These are phyloP conservation scores for Xylariales sp. DNA, from an alignment of 2,329 filamentous ascomycete species.

Conservation along the genomic window DNA sequence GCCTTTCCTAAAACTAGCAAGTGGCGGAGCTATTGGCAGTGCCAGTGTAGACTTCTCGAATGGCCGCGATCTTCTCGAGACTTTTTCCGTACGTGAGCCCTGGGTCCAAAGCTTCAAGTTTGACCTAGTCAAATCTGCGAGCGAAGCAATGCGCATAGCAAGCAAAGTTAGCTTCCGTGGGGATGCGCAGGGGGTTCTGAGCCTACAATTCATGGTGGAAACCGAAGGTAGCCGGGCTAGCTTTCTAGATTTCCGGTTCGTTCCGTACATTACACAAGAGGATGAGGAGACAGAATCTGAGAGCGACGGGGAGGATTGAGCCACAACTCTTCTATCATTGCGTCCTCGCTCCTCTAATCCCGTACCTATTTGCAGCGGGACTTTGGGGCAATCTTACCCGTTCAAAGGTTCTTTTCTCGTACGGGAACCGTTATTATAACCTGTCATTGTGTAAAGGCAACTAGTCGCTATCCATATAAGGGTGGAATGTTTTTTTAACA, in stretches of 20 bases:
- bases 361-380: background rate
- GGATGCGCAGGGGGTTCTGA: constrained; percentile 89
- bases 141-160: constrained; percentile 91
- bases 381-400: background rate
- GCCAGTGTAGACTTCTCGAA: constrained; percentile 75
- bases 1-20: constrained; percentile 81
- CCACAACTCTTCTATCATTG: background rate
- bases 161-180: constrained; percentile 92
- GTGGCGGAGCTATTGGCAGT: constrained; percentile 67
- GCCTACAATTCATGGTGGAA: constrained; percentile 96
- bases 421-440: background rate
- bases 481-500: background rate
- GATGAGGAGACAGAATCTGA: constrained; percentile 64
- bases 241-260: constrained; percentile 86
- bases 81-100: constrained; percentile 71
- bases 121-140: constrained; percentile 83
- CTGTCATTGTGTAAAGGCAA: background rate
- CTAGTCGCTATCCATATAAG: background rate
- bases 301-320: constrained; percentile 51
- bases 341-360: background rate
- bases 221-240: constrained; percentile 75
- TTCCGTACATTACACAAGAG: constrained; percentile 75
- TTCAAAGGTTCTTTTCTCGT: background rate
- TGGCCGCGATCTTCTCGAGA: constrained; percentile 77
- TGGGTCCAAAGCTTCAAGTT: constrained; percentile 86